Percentiles rank a stretch among this genome's conserved stretches.
These are phyloP conservation scores for Sanghuangporus weigelae DNA, from an alignment of 1,284 basidiomycete genomes.

Conservation along the genomic window DNA sequence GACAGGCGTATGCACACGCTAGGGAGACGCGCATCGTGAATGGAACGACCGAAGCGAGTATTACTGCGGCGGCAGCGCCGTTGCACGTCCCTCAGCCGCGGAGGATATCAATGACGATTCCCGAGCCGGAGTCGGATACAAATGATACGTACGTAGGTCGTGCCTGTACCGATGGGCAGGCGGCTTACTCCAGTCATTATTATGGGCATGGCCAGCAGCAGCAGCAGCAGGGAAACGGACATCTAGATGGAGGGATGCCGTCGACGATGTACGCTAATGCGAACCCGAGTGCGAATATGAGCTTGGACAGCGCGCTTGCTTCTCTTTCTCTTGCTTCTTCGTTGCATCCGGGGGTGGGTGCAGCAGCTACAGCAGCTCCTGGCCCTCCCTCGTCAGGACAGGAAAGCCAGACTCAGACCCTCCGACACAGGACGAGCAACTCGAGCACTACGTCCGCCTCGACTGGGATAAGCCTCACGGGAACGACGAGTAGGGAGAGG, in stretches of 20 bases:
- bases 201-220: not conserved
- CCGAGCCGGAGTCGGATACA: constrained; percentile 8
- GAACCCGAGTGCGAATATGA: constrained; percentile 2
- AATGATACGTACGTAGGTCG: not conserved
- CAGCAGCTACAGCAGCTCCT: not conserved
- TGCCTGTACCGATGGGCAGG: not conserved
- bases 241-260: not conserved
- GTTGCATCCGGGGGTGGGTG: not conserved
- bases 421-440: constrained; percentile 10
- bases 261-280: not conserved
- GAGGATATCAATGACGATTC: constrained; percentile 12
- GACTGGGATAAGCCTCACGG: constrained; percentile 10
- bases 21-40: not conserved
- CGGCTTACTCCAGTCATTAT: not conserved
- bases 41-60: not conserved
- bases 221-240: too few species aligned
- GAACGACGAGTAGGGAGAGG: constrained; percentile 12
- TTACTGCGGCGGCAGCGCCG: not conserved
- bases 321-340: constrained; percentile 1
- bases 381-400: not conserved
- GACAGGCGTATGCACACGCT: constrained; percentile 1
- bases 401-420: not conserved
- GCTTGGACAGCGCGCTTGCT: constrained; percentile 9
- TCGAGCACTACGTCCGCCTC: constrained; percentile 10
- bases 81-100: constrained; percentile 15